phyloP scores from a whole-genome alignment of 768 basidiomycete species.

The Lentinus tigrinus region DNA sequence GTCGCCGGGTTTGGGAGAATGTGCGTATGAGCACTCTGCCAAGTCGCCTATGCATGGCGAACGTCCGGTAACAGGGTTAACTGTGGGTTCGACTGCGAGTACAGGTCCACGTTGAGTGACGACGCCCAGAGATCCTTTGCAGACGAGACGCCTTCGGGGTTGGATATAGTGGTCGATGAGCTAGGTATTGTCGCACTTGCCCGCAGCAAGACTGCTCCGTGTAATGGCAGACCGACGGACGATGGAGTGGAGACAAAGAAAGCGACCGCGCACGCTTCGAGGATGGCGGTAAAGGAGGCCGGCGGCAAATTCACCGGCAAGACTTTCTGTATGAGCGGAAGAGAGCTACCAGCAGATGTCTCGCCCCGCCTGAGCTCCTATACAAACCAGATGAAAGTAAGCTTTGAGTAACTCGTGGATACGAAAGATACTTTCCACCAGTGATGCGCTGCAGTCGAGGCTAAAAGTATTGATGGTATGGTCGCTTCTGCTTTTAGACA shows the following conservation, averaged over 20 bases:
- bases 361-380: background rate
- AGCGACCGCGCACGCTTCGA: too few species aligned
- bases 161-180: background rate
- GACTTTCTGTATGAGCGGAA: too few species aligned
- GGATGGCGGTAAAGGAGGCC: too few species aligned
- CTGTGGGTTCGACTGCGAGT: background rate
- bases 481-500: too few species aligned
- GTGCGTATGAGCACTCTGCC: constrained; percentile 17
- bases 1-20: constrained; percentile 15
- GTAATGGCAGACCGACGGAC: too few species aligned
- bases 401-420: constrained; percentile 14
- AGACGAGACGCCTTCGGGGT: too few species aligned
- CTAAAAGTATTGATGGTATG: background rate
- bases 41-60: background rate
- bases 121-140: constrained; percentile 1
- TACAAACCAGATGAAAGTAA: constrained; percentile 3
- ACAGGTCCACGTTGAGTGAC: constrained; percentile 1
- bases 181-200: too few species aligned
- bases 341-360: constrained; percentile 5
- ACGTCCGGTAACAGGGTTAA: background rate
- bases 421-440: background rate
- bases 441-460: constrained; percentile 2
- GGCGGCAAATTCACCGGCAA: too few species aligned
- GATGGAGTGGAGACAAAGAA: too few species aligned
- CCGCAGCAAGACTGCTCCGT: too few species aligned